Conservation (phyloP, 2,329 filamentous ascomycete genomes). For the Sarocladium oryzae region DNA sequence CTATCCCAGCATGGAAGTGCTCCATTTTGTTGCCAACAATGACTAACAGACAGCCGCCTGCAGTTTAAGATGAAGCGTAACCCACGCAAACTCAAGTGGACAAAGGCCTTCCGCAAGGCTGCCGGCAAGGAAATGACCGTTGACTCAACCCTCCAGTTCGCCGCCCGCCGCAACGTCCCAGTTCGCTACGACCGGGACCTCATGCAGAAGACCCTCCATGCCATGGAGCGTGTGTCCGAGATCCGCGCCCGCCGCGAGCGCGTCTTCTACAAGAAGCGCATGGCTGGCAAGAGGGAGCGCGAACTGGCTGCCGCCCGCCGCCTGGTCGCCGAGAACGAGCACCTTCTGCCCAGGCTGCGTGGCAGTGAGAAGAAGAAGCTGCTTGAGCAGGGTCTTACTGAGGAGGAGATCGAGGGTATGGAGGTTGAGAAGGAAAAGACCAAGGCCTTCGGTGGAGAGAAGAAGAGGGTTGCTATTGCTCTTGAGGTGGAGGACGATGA, state of each 20-base stretch:
- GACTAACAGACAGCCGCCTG: background rate
- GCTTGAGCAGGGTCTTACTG: constrained; percentile 45
- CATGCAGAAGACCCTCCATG: constrained; percentile 77
- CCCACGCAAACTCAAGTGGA: constrained; percentile 95
- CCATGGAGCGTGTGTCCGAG: constrained; percentile 86
- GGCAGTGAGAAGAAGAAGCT: constrained; percentile 55
- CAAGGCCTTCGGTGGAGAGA: constrained; percentile 37
- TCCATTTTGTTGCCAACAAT: background rate
- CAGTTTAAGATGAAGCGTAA: constrained; percentile 98
- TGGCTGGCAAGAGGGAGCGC: constrained; percentile 82
- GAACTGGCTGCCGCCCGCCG: constrained; percentile 76
- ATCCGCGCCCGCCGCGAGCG: constrained; percentile 78
- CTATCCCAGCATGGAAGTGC: background rate
- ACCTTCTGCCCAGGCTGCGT: constrained; percentile 73
- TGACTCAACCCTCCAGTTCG: constrained; percentile 89
- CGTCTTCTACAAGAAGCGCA: constrained; percentile 88
- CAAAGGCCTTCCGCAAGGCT: constrained; percentile 77
- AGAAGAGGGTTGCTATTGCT: constrained; percentile 31
- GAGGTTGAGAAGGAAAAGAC: constrained; percentile 24
- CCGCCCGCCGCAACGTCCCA: constrained; percentile 86
- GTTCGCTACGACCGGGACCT: constrained; percentile 94
- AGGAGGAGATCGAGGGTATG: constrained; percentile 41
- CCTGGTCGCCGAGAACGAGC: constrained; percentile 85
- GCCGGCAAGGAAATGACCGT: constrained; percentile 86
- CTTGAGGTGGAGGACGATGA: constrained; percentile 21